Conservation (phyloP, 805 yeast genomes). For the Komagataella pseudopastoris region DNA sequence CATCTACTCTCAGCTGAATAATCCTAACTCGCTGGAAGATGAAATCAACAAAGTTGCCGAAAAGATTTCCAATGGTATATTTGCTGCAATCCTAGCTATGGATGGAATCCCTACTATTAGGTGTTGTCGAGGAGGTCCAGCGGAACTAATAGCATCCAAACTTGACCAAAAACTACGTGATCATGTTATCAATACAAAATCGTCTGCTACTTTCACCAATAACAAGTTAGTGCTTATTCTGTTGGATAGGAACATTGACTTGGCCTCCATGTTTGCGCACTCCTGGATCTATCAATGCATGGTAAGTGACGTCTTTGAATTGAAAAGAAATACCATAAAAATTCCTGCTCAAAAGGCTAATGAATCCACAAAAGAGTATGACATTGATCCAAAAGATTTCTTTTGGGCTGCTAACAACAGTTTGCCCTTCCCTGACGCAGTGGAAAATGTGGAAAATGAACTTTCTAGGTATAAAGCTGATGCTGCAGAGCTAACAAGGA, state of each 20-base stretch:
- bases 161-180: conserved; percentile 78
- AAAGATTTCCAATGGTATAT: conserved; percentile 64
- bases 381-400: conserved; percentile 85
- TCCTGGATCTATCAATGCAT: conserved; percentile 97
- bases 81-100: conserved; percentile 65
- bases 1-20: conserved; percentile 57
- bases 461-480: conserved; percentile 71
- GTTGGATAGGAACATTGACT: conserved; percentile 79
- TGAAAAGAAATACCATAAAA: conserved; percentile 72
- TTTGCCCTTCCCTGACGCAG: conserved; percentile 97
- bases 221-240: conserved; percentile 70
- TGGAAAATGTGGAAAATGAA: conserved; percentile 85
- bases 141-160: conserved; percentile 83
- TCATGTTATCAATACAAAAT: conserved; percentile 60
- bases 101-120: conserved; percentile 82
- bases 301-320: conserved; percentile 81
- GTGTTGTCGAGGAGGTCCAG: conserved; percentile 87
- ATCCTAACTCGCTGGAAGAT: conserved; percentile 62
- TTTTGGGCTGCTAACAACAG: conserved; percentile 82
- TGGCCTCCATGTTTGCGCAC: conserved; percentile 89
- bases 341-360: conserved; percentile 27
- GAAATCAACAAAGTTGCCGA: conserved; percentile 58
- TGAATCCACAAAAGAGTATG: conserved; percentile 46
- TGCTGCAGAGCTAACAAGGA: conserved; percentile 73
- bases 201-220: conserved; percentile 10